Base-by-base conservation (phyloP, 495 filamentous ascomycete species). In the Parathielavia hyrcaniae region DNA sequence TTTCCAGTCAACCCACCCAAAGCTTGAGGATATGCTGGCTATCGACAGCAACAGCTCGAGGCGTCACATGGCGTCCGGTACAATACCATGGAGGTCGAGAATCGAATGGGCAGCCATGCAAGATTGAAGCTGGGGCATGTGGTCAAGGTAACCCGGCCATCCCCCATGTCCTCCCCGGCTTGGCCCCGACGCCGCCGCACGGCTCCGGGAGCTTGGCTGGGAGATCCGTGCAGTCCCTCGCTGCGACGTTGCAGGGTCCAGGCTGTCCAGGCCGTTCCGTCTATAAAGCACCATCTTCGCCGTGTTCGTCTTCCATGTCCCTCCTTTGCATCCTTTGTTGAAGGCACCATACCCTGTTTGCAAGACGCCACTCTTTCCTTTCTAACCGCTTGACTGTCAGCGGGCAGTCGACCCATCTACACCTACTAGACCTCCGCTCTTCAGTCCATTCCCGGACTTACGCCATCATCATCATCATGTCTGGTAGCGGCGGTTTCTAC, bases 401-500 rank as follows among this genome's bases (percentile, higher is more conserved):
- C 66, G 64, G 64, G 57, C 64, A 69, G 61, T 45, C 48, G 40
- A 53, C 45, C 23, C 10, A 5, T 1, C 5, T 41, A 14, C 17
- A 40, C 40, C 26, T 19, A n/a, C 46, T 11, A 35, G 23, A 30
- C 23, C 22, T 30, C 26, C 0, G 44, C 40, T 17, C 43, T 26
- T 39, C 11, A 2, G 19, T 30, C 26, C 44, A 9, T 23, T 17
- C 19, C 22, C 45, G 22, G 12, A 3, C 35, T 17, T 12, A n/a
- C 40, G 14, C 9, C 14, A 6, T 6, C 19, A 7, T 35, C 2
- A 1, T 53, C 68, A 77, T 46, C 44, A 83, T 82, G 79, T 80
- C 77, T 60, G 77, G 79, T 43, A 75, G 77, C 61, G 78, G 78
- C 57, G 81, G 82, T 54, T 83, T 75, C 61, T 83, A 82, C 66